Evolutionary conservation across 805 yeast species (phyloP).

Genomic region (Saccharomyces kudriavzevii): DNA sequence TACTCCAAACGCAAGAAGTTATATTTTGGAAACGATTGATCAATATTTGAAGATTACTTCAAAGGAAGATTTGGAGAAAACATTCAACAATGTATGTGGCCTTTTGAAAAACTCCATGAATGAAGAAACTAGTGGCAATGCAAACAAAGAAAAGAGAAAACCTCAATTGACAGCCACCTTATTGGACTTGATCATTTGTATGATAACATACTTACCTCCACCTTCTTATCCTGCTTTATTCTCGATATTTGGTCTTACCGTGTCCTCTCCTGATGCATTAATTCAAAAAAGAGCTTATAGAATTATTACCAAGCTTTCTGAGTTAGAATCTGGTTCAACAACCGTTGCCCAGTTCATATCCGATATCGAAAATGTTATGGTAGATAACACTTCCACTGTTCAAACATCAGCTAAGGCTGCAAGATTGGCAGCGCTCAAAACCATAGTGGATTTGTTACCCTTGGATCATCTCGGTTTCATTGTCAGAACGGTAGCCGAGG

Average conservation of each 20-base stretch:
- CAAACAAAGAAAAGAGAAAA: conserved; percentile 24
- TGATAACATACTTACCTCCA: conserved; percentile 75
- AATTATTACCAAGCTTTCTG: conserved; percentile 61
- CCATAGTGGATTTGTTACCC: conserved; percentile 58
- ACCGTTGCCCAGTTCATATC: conserved; percentile 46
- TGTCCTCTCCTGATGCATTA: conserved; percentile 49
- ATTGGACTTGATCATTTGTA: conserved; percentile 83
- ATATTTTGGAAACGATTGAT: conserved; percentile 78
- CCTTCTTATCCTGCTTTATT: conserved; percentile 65
- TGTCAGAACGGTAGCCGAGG: conserved; percentile 77
- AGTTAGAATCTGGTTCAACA: conserved; percentile 53
- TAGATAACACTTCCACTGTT: conserved; percentile 49
- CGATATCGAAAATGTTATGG: conserved; percentile 52
- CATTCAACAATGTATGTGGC: conserved; percentile 81
- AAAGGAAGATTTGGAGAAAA: conserved; percentile 55
- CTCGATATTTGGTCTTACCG: conserved; percentile 66
- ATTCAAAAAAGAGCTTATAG: conserved; percentile 87
- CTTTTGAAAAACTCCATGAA: conserved; percentile 69
- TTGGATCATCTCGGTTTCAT: conserved; percentile 59
- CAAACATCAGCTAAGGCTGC: conserved; percentile 73
- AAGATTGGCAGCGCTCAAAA: conserved; percentile 60
- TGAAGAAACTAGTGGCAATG: conserved; percentile 33
- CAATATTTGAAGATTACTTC: conserved; percentile 65
- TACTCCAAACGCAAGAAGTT: conserved; percentile 72
- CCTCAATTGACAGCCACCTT: conserved; percentile 63